Evolutionary conservation across 2,329 filamentous ascomycete species (phyloP).

Genomic region (Epichloe amarillans): DNA sequence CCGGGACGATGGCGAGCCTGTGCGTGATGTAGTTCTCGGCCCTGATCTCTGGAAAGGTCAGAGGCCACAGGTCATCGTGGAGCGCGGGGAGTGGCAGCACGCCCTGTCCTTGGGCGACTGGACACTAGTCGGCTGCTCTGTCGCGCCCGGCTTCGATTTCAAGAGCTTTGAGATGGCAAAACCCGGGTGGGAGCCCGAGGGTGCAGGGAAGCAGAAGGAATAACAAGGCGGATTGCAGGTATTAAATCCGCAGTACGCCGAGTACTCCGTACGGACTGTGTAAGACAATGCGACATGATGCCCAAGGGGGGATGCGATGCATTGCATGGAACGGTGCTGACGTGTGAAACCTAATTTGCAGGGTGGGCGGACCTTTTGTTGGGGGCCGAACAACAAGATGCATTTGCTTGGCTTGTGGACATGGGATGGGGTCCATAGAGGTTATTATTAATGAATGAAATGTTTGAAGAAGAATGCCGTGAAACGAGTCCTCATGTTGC

Average conservation of each 20-base stretch:
- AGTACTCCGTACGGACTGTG: too few relatives aligned
- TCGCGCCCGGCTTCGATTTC: slow-evolving; percentile 16
- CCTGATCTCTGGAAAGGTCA: slow-evolving; percentile 28
- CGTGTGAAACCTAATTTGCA: too few relatives aligned
- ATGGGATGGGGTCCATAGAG: too few relatives aligned
- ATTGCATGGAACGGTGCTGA: background rate
- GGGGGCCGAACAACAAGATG: too few relatives aligned
- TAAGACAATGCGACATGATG: background rate
- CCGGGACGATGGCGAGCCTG: slow-evolving; percentile 26
- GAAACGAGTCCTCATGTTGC: too few relatives aligned
- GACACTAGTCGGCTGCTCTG: slow-evolving; percentile 31
- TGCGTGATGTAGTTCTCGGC: slow-evolving; percentile 24
- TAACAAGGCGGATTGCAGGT: background rate
- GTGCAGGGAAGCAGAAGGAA: background rate
- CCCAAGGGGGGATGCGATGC: background rate
- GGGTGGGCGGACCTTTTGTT: too few relatives aligned
- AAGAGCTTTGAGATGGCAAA: slow-evolving; percentile 18
- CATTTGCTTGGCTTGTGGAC: too few relatives aligned
- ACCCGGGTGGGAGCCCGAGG: slow-evolving; percentile 18
- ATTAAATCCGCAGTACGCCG: too few relatives aligned
- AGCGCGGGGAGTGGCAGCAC: slow-evolving; percentile 30
- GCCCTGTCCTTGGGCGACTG: slow-evolving; percentile 31
- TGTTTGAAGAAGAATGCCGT: too few relatives aligned
- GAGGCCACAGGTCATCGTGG: slow-evolving; percentile 29
- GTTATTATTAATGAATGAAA: too few relatives aligned